A percentile compares a stretch with the other conserved stretches of the same genome.
These are phyloP conservation scores for Spinellus fusiger DNA, from an alignment of 192 early-diverging fungal genomes.

Conservation along the genomic window DNA sequence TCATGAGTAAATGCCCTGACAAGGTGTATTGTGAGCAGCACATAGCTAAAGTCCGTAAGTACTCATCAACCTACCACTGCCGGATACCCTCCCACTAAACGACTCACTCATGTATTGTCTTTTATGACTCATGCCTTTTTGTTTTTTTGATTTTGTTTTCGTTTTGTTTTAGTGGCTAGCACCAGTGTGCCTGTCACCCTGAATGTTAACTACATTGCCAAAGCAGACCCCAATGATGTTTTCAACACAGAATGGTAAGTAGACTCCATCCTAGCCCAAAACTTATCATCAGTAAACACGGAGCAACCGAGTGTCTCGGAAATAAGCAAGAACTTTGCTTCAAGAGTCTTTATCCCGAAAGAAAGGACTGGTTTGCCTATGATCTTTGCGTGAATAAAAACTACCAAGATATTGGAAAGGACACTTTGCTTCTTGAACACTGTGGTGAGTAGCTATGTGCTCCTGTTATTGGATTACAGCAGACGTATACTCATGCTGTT, in stretches of 20 bases:
- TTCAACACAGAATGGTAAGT: slow-evolving; percentile 9
- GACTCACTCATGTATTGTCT: too few species aligned
- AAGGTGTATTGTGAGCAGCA: slow-evolving; percentile 48
- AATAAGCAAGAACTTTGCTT: slow-evolving; percentile 51
- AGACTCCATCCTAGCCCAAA: neutral
- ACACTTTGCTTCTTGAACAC: slow-evolving; percentile 1
- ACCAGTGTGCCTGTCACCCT: slow-evolving; percentile 3
- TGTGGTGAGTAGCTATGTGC: slow-evolving; percentile 13
- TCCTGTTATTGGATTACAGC: neutral
- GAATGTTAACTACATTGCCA: slow-evolving; percentile 15
- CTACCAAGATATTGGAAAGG: slow-evolving; percentile 5
- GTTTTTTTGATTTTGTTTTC: neutral
- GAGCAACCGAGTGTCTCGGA: slow-evolving; percentile 32
- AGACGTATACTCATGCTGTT: neutral
- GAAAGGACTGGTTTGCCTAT: slow-evolving; percentile 32
- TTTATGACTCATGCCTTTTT: too few species aligned
- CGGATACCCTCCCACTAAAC: too few species aligned
- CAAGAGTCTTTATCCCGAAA: slow-evolving; percentile 29
- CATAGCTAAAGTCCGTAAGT: slow-evolving; percentile 41
- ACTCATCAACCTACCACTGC: too few species aligned
- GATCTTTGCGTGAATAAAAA: slow-evolving; percentile 35
- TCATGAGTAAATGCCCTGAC: slow-evolving; percentile 71
- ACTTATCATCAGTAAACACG: slow-evolving; percentile 30
- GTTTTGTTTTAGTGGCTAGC: neutral
- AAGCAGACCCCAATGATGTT: neutral